These are phyloP conservation scores for Xanthoceras sorbifolium DNA, from an alignment of 345 rosid species.

Conservation along the genomic window DNA sequence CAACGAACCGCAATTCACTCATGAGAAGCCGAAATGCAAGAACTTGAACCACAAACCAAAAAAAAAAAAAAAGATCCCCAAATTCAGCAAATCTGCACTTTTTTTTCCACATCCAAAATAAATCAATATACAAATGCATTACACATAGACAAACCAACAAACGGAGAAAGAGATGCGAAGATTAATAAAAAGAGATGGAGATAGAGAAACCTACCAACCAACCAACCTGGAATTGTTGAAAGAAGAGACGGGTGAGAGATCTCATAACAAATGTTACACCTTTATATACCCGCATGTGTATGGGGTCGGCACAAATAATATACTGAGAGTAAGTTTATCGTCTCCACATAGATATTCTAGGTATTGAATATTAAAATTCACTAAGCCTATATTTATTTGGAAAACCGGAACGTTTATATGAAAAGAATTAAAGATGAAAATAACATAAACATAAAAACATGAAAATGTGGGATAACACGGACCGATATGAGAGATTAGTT, in stretches of 20 bases:
- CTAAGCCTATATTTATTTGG: too few species aligned
- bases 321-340: too few species aligned
- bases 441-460: too few species aligned
- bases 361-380: too few species aligned
- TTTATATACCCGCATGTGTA: too few species aligned
- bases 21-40: slow-evolving; percentile 19
- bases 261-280: not conserved
- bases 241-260: not conserved
- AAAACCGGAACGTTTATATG: too few species aligned
- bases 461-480: too few species aligned
- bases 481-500: too few species aligned
- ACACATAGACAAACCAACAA: not conserved
- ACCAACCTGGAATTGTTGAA: not conserved
- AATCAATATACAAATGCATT: not conserved
- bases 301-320: too few species aligned
- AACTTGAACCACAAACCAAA: not conserved
- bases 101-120: slow-evolving; percentile 1
- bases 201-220: not conserved
- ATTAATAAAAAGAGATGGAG: not conserved
- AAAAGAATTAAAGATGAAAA: too few species aligned
- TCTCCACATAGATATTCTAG: too few species aligned
- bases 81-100: not conserved
- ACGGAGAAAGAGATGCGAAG: not conserved
- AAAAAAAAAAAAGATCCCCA: not conserved
- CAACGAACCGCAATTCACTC: not conserved